phyloP scores from a whole-genome alignment of 2,329 filamentous ascomycete genomes.

The Clarireedia paspali region DNA sequence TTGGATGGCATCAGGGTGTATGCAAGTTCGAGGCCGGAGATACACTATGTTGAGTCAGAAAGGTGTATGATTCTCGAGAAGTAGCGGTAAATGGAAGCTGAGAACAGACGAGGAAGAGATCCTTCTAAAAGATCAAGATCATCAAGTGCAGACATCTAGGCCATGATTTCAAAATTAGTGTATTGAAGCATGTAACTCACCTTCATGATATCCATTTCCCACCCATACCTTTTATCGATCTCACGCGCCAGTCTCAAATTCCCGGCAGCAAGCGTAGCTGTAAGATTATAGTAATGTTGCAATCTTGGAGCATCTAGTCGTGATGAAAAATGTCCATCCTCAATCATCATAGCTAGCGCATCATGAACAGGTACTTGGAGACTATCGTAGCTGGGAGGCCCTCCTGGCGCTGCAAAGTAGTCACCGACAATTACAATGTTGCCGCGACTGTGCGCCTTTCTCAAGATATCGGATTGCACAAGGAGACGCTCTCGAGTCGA shows the following conservation, averaged over 20 bases:
- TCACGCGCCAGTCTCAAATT: not conserved
- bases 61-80: too few species aligned
- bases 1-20: constrained; percentile 44
- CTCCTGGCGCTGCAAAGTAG: not conserved
- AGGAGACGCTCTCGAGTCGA: not conserved
- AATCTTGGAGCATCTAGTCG: not conserved
- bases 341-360: not conserved
- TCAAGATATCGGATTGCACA: not conserved
- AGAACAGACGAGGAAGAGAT: too few species aligned
- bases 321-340: not conserved
- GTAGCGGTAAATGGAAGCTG: too few species aligned
- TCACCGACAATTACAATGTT: not conserved
- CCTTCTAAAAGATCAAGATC: too few species aligned
- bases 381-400: not conserved
- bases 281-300: not conserved
- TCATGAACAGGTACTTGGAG: not conserved
- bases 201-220: too few species aligned
- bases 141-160: too few species aligned
- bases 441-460: not conserved
- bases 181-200: too few species aligned
- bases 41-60: constrained; percentile 14
- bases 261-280: not conserved
- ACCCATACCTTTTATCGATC: not conserved
- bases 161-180: too few species aligned
- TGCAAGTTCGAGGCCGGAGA: constrained; percentile 45